These are phyloP conservation scores for Haplosporangium sp. DNA, from an alignment of 371 early-diverging fungal species.

Conservation along the genomic window DNA sequence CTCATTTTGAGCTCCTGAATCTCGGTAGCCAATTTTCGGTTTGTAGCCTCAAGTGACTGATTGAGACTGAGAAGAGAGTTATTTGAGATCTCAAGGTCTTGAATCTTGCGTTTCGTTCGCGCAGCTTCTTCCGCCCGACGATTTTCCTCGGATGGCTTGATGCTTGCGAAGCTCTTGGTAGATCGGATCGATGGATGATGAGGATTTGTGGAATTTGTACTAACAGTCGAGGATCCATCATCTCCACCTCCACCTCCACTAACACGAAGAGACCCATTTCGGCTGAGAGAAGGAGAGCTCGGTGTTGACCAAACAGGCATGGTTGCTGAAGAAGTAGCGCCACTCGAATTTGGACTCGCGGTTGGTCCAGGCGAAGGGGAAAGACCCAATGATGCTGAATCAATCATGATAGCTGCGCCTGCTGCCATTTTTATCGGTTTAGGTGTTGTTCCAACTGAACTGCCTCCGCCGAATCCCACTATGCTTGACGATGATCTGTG, in stretches of 20 bases:
- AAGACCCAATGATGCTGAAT: slow-evolving; percentile 12
- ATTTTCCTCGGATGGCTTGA: slow-evolving; percentile 36
- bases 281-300: neutral
- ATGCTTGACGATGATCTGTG: slow-evolving; percentile 20
- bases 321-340: slow-evolving; percentile 1
- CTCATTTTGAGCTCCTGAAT: slow-evolving; percentile 60
- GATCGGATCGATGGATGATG: slow-evolving; percentile 15
- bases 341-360: neutral
- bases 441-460: neutral
- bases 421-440: slow-evolving; percentile 50
- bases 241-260: slow-evolving; percentile 18
- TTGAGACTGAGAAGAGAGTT: slow-evolving; percentile 60
- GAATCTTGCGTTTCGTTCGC: slow-evolving; percentile 59
- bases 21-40: slow-evolving; percentile 57
- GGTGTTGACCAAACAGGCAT: slow-evolving; percentile 4
- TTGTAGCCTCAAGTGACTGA: slow-evolving; percentile 58
- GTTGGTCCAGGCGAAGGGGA: slow-evolving; percentile 13
- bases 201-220: slow-evolving; percentile 19
- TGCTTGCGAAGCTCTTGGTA: slow-evolving; percentile 7
- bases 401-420: slow-evolving; percentile 39
- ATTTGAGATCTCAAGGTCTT: slow-evolving; percentile 66
- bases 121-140: slow-evolving; percentile 38
- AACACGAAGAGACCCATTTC: neutral
- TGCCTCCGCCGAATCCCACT: slow-evolving; percentile 20
- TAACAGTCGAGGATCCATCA: slow-evolving; percentile 21